Evolutionary conservation across 2,329 filamentous ascomycete genomes (phyloP).

Genomic region (Ophiostoma sp.): DNA sequence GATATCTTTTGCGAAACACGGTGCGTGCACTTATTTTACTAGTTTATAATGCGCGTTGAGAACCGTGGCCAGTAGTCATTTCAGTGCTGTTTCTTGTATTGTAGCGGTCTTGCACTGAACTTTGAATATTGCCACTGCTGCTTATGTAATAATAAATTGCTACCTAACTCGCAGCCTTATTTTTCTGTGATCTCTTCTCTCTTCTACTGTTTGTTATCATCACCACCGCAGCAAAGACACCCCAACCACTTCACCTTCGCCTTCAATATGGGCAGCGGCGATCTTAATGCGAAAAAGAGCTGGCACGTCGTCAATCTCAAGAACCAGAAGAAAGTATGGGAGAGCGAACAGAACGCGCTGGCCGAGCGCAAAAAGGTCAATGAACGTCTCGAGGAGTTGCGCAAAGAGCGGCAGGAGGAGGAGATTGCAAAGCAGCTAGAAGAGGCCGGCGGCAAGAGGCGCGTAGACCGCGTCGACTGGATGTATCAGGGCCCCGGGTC

Average conservation of each 20-base stretch:
- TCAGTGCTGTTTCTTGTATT: too few relatives aligned
- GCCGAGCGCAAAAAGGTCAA: conserved; percentile 93
- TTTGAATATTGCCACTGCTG: neutral
- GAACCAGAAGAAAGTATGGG: conserved; percentile 87
- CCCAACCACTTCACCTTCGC: neutral
- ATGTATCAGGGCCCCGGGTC: conserved; percentile 89
- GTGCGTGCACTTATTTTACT: too few relatives aligned
- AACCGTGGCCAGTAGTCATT: too few relatives aligned
- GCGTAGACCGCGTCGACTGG: conserved; percentile 85
- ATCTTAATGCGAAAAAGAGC: conserved; percentile 91
- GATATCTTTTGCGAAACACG: too few relatives aligned
- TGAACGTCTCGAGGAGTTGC: conserved; percentile 84
- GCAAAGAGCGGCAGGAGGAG: conserved; percentile 87
- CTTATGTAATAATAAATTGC: neutral
- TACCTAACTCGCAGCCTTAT: neutral
- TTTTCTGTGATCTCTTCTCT: neutral
- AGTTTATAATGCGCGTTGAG: too few relatives aligned
- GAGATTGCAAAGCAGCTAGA: conserved; percentile 88
- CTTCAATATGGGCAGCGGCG: conserved; percentile 67
- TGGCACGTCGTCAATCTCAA: conserved; percentile 88
- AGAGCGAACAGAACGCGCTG: conserved; percentile 85
- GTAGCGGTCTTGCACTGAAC: too few relatives aligned
- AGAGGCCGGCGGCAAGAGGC: conserved; percentile 74
- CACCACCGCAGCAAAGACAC: neutral
- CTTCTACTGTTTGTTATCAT: neutral